phyloP scores from a whole-genome alignment of 208 protist species.

The Acanthamoeba castellanii region DNA sequence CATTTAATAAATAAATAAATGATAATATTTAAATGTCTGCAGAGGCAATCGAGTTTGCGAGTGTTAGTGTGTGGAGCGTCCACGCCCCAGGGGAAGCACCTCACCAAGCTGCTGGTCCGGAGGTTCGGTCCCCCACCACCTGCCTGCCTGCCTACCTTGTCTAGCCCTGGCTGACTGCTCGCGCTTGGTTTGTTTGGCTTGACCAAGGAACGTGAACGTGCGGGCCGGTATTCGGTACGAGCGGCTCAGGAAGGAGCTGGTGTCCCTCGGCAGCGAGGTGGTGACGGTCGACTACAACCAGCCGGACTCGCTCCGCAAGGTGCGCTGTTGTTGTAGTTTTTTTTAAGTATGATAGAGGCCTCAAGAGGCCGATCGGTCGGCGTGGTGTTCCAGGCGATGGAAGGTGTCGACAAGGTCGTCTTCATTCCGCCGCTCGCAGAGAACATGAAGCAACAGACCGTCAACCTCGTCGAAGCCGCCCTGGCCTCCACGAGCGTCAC shows the following conservation, averaged over 20 bases:
- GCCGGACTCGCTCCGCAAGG: not conserved
- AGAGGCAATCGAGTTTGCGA: not conserved
- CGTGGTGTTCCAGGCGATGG: constrained; percentile 25
- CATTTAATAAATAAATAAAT: not conserved
- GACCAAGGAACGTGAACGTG: constrained; percentile 47
- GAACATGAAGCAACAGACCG: constrained; percentile 46
- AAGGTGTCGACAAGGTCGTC: not conserved
- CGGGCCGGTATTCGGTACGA: not conserved
- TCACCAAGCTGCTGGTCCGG: constrained; percentile 44
- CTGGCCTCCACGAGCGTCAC: not conserved
- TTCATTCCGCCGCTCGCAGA: constrained; percentile 10
- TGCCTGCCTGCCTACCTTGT: too few relatives aligned
- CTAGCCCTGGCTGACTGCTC: too few relatives aligned
- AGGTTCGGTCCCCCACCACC: not conserved
- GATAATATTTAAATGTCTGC: not conserved
- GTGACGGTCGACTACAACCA: constrained; percentile 47
- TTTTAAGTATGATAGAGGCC: too few relatives aligned
- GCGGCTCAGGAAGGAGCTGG: constrained; percentile 9
- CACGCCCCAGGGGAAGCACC: not conserved
- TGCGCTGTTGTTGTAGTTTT: too few relatives aligned
- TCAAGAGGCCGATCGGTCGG: too few relatives aligned
- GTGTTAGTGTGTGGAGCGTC: constrained; percentile 20
- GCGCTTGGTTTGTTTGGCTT: not conserved
- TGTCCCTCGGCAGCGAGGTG: constrained; percentile 10
- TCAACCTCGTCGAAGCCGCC: constrained; percentile 4